phyloP scores from a whole-genome alignment of 768 basidiomycete species.

The Lentinus tigrinus region DNA sequence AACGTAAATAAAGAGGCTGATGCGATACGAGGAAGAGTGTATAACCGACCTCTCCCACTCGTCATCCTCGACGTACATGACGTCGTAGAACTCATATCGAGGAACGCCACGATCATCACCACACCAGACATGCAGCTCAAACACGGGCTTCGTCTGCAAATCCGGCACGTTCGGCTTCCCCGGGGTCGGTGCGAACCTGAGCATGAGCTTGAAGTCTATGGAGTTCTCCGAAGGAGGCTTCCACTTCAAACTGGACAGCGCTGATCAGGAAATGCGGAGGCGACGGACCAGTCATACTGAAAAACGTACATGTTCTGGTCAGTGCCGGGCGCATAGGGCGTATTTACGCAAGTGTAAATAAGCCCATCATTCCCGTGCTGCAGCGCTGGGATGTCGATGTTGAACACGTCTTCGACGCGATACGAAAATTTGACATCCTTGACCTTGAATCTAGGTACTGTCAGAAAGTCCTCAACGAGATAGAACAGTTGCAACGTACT shows the following conservation, averaged over 20 bases:
- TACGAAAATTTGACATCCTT: slow-evolving; percentile 90
- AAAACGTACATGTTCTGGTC: slow-evolving; percentile 79
- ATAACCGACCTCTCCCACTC: slow-evolving; percentile 85
- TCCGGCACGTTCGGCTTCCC: slow-evolving; percentile 64
- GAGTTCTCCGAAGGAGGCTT: slow-evolving; percentile 98
- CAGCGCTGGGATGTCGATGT: slow-evolving; percentile 76
- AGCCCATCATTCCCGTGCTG: slow-evolving; percentile 95
- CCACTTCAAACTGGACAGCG: slow-evolving; percentile 81
- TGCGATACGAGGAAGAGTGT: background rate
- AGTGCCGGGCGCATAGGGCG: slow-evolving; percentile 77
- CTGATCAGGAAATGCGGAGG: background rate
- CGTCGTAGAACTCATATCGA: slow-evolving; percentile 83
- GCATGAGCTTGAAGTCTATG: slow-evolving; percentile 92
- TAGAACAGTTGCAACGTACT: slow-evolving; percentile 49
- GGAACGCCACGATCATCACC: slow-evolving; percentile 58
- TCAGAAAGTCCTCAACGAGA: background rate
- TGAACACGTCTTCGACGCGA: slow-evolving; percentile 82
- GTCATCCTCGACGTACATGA: slow-evolving; percentile 79
- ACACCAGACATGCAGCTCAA: slow-evolving; percentile 79
- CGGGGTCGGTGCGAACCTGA: slow-evolving; percentile 81
- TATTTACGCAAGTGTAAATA: slow-evolving; percentile 90
- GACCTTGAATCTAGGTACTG: slow-evolving; percentile 64
- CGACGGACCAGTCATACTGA: background rate
- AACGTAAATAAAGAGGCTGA: background rate
- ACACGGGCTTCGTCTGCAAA: slow-evolving; percentile 80